Evolutionary conservation across 495 filamentous ascomycete species (phyloP).

Genomic region (Podospora pseudocomata): DNA sequence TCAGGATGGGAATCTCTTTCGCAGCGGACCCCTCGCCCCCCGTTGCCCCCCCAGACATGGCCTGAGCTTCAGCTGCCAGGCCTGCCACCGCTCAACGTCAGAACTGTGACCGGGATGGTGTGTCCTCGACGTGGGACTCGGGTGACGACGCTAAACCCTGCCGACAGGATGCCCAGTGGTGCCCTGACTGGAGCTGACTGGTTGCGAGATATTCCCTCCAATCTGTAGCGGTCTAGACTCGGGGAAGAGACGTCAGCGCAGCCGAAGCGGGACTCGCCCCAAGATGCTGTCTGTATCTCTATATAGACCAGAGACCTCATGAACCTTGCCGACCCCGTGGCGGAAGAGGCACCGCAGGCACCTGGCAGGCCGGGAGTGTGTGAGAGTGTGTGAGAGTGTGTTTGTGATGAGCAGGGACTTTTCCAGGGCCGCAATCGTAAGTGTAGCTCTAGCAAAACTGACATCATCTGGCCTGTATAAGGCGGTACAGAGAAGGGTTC

Average conservation of each 20-base stretch:
- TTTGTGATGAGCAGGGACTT: conserved; percentile 9
- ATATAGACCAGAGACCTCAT: not conserved
- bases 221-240: not conserved
- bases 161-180: not conserved
- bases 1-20: conserved; percentile 29
- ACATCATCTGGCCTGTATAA: conserved; percentile 1
- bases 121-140: conserved; percentile 1
- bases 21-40: not conserved
- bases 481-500: conserved; percentile 10
- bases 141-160: conserved; percentile 1
- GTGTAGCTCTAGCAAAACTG: not conserved
- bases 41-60: not conserved
- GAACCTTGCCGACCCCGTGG: not conserved
- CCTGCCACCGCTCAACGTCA: conserved; percentile 1
- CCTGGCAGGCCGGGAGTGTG: not conserved
- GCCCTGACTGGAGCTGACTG: not conserved
- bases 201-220: not conserved
- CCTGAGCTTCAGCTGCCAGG: conserved; percentile 2
- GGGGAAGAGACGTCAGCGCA: not conserved
- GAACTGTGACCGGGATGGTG: conserved; percentile 3
- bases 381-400: not conserved
- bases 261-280: not conserved
- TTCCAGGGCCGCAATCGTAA: conserved; percentile 6
- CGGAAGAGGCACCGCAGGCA: not conserved
- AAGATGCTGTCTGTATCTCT: not conserved